Evolutionary conservation across 768 basidiomycete genomes (phyloP), one percentile per base, ranked within the genome.

Genomic region (Dendrothele bispora): DNA sequence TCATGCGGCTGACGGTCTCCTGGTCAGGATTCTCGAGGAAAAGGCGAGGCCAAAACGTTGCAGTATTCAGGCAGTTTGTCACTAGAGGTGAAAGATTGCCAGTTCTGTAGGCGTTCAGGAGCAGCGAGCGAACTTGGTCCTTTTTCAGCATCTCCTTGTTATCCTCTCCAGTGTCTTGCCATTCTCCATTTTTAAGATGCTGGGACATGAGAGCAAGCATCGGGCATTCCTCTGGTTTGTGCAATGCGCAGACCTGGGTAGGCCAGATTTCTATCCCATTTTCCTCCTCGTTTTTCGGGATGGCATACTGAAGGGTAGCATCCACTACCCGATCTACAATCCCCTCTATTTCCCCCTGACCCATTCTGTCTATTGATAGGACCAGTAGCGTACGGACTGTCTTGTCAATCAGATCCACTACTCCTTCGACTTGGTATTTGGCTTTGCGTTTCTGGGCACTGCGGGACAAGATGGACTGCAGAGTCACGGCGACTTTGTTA

Each of bases 11-110:
- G 10, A 86, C 83, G 1, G 80, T 80, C 60, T 89, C 86, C 25
- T 76, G 42, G 61, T 92, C 89, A 0, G 90, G 90, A 54, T 83
- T 78, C 51, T 92, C 90, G 17, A 92, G 74, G 61, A 88, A 90
- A n/a, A 83, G 60, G 27, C 73, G 69, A 4, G 86, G 81, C 86
- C 87, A 91, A 48, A 72, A 82, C 1, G 86, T 82, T 15, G 75
- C 78, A 0, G 84, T 82, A 47, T 65, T 79, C 43, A 91, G 61
- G 4, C 75, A 59, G 53, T 91, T 84, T 60, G 85, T 61, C 24
- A 80, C 64, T 49, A 78, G 74, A 2, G 84, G 77, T 15, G 79
- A 70, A 17, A 91, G 62, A 1, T 62, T 60, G 3, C 87, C 88
- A 1, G 57, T 60, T 43, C 87, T 74, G 62, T 84, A 91, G 0